These are phyloP conservation scores for Cetraspora pellucida DNA, from an alignment of 192 early-diverging fungal genomes.

Conservation along the genomic window DNA sequence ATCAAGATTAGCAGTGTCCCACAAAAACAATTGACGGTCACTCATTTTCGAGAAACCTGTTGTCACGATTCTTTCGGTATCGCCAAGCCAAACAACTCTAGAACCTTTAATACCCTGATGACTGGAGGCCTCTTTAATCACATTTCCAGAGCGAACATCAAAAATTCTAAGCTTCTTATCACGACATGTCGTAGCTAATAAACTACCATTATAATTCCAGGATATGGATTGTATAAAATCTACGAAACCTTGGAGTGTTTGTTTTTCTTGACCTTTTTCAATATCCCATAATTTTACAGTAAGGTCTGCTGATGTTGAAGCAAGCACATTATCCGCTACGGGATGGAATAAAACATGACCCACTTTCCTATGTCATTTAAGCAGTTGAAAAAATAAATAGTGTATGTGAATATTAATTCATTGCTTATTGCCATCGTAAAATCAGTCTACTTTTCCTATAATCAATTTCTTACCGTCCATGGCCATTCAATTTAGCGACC, in stretches of 20 bases:
- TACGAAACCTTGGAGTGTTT: slow-evolving; percentile 80
- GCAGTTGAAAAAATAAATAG: neutral
- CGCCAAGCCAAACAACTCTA: slow-evolving; percentile 88
- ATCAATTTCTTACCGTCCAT: slow-evolving; percentile 46
- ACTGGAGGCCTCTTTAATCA: slow-evolving; percentile 77
- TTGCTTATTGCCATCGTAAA: too few relatives aligned
- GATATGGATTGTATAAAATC: slow-evolving; percentile 91
- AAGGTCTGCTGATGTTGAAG: slow-evolving; percentile 85
- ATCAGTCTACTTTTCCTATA: too few relatives aligned
- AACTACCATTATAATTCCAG: slow-evolving; percentile 86
- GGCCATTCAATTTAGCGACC: slow-evolving; percentile 77
- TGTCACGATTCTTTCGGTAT: slow-evolving; percentile 76
- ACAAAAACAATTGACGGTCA: slow-evolving; percentile 93
- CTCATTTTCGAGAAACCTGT: slow-evolving; percentile 93
- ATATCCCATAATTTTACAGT: slow-evolving; percentile 97
- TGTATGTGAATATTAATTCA: neutral
- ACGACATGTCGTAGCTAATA: slow-evolving; percentile 89
- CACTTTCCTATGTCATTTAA: slow-evolving; percentile 67
- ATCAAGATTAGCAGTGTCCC: slow-evolving; percentile 72
- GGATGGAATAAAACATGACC: slow-evolving; percentile 99
- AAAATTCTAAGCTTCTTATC: slow-evolving; percentile 96
- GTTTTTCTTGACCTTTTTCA: slow-evolving; percentile 70
- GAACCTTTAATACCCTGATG: slow-evolving; percentile 98
- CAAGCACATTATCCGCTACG: slow-evolving; percentile 89
- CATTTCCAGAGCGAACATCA: slow-evolving; percentile 84